Percentiles rank a stretch among this genome's conserved stretches.
phyloP scores from a whole-genome alignment of 1,284 basidiomycete species.

The Phaffia rhodozyma region DNA sequence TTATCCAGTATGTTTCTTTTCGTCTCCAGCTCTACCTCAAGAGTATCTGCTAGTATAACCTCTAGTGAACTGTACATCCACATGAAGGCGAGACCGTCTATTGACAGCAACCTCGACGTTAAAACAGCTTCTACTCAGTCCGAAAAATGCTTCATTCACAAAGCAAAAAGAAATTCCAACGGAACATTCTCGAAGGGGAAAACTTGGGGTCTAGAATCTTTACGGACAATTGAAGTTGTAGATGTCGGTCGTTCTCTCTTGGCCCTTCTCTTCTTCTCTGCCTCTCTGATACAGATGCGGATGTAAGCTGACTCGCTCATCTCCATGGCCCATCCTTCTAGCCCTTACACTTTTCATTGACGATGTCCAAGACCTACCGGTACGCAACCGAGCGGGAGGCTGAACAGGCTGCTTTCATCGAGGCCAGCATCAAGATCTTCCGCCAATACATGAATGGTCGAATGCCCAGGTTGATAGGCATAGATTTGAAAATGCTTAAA shows the following conservation, averaged over 20 bases:
- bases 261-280: slow-evolving; percentile 2
- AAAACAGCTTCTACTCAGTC: slow-evolving; percentile 46
- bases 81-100: slow-evolving; percentile 17
- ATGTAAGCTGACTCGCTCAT: neutral
- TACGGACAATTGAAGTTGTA: slow-evolving; percentile 63
- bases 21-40: neutral
- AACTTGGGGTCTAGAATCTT: slow-evolving; percentile 78
- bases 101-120: neutral
- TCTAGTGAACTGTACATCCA: neutral
- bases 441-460: slow-evolving; percentile 47
- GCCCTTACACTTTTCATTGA: slow-evolving; percentile 63
- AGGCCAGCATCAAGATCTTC: slow-evolving; percentile 57
- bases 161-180: slow-evolving; percentile 91
- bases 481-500: slow-evolving; percentile 19
- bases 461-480: slow-evolving; percentile 34
- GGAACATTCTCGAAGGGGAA: slow-evolving; percentile 95
- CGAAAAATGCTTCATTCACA: slow-evolving; percentile 70
- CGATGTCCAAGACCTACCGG: slow-evolving; percentile 68
- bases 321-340: slow-evolving; percentile 25
- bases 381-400: slow-evolving; percentile 66
- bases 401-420: slow-evolving; percentile 63
- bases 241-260: slow-evolving; percentile 42
- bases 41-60: neutral
- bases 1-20: slow-evolving; percentile 58
- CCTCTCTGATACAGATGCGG: slow-evolving; percentile 9